phyloP scores from a whole-genome alignment of 352 stramenopile genomes.

The Globisporangium recalcitrans region DNA sequence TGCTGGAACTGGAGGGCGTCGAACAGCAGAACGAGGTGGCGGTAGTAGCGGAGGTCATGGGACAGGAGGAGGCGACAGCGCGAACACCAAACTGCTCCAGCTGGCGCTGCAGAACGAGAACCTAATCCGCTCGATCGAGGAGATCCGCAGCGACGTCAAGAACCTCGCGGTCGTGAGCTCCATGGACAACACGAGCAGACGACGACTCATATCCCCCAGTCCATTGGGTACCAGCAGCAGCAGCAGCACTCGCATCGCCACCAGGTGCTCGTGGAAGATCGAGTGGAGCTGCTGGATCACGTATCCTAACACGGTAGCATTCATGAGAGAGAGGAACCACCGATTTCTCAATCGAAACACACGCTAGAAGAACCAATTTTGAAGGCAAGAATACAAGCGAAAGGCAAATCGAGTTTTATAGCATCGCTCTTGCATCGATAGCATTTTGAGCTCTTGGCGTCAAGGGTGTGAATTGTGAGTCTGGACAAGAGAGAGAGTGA shows the following conservation, averaged over 20 bases:
- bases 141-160: conserved; percentile 33
- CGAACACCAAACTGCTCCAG: conserved; percentile 37
- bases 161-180: conserved; percentile 14
- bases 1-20: not conserved
- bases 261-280: not conserved
- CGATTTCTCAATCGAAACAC: not conserved
- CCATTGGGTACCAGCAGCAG: not conserved
- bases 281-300: conserved; percentile 5
- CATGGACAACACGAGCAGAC: conserved; percentile 11
- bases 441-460: not conserved
- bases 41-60: not conserved
- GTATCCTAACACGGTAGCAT: not conserved
- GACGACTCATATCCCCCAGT: conserved; percentile 12
- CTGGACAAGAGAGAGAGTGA: not conserved
- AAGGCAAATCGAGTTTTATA: not conserved
- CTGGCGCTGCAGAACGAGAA: conserved; percentile 52
- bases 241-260: not conserved
- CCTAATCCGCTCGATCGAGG: conserved; percentile 40
- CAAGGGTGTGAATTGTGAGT: not conserved
- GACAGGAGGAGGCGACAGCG: conserved; percentile 5
- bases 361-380: conserved; percentile 2
- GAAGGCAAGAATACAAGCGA: not conserved
- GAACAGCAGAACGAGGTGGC: not conserved
- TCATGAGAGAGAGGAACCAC: not conserved
- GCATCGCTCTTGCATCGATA: not conserved